These are phyloP conservation scores for Arthrobotrys musiformis DNA, from an alignment of 2,329 filamentous ascomycete species.

Conservation along the genomic window DNA sequence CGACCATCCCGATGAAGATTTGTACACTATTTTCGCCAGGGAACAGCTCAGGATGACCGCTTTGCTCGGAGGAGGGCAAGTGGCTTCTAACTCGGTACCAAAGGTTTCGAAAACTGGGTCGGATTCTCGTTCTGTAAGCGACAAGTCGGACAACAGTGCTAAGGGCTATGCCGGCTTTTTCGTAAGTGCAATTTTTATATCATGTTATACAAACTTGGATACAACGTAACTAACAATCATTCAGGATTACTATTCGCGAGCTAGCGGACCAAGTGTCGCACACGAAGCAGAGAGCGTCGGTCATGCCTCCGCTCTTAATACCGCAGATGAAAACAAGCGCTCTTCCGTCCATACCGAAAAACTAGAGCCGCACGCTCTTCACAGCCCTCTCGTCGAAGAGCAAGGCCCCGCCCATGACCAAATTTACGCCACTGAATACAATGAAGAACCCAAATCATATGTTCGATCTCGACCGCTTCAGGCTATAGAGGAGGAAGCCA, in stretches of 20 bases:
- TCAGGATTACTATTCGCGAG: conserved; percentile 9
- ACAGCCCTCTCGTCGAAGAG: background rate
- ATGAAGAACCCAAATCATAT: background rate
- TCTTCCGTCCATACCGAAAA: background rate
- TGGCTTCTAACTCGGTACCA: background rate
- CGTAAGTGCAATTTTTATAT: background rate
- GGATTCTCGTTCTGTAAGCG: background rate
- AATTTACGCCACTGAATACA: too few species aligned
- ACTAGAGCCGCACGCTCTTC: background rate
- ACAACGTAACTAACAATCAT: background rate
- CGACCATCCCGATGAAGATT: too few species aligned
- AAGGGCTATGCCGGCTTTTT: conserved; percentile 6
- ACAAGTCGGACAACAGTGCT: conserved; percentile 6
- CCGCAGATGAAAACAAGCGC: background rate
- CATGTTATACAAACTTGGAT: background rate
- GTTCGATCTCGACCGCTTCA: background rate
- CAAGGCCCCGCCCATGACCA: background rate
- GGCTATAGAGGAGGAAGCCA: background rate
- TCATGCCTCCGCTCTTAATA: background rate
- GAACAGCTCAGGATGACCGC: too few species aligned
- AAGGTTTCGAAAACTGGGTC: background rate
- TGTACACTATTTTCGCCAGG: too few species aligned
- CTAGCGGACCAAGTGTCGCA: background rate
- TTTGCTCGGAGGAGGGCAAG: background rate
- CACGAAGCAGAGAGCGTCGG: background rate